These are phyloP conservation scores for Blastobotrys robertii DNA, from an alignment of 805 yeast species.

Conservation along the genomic window DNA sequence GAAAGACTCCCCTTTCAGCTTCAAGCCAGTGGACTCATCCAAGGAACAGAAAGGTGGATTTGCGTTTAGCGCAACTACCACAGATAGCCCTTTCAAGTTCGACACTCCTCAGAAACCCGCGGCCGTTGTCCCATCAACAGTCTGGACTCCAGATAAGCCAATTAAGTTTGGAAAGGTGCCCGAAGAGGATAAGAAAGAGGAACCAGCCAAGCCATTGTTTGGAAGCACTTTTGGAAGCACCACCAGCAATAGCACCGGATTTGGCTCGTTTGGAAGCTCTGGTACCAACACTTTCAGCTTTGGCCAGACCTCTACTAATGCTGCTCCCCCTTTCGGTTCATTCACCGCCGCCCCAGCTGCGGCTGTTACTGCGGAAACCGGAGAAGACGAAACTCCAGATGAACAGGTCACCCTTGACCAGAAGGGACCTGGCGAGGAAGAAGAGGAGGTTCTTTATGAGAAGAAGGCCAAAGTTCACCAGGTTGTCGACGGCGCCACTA, in stretches of 20 bases:
- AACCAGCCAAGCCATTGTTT: conserved; percentile 15
- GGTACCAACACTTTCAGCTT: neutral
- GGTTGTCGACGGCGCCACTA: conserved; percentile 38
- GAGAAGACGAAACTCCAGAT: conserved; percentile 32
- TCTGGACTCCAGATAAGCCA: conserved; percentile 27
- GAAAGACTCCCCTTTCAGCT: conserved; percentile 41
- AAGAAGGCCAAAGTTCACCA: conserved; percentile 66
- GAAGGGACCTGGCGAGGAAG: conserved; percentile 76
- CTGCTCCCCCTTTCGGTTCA: conserved; percentile 1
- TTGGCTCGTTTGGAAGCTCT: neutral
- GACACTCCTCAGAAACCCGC: neutral
- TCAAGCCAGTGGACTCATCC: conserved; percentile 26
- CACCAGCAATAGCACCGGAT: conserved; percentile 7
- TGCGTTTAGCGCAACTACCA: neutral
- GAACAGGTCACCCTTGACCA: conserved; percentile 33
- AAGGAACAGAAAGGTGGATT: neutral
- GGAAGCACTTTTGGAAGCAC: conserved; percentile 16
- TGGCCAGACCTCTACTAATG: conserved; percentile 2
- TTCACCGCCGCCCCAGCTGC: conserved; percentile 13
- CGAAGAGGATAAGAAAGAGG: conserved; percentile 8
- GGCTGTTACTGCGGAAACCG: conserved; percentile 18
- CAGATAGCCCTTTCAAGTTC: conserved; percentile 2
- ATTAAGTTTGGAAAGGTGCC: conserved; percentile 21
- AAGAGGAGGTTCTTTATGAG: conserved; percentile 53
- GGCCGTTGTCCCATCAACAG: conserved; percentile 1